Percentiles rank a stretch among this genome's conserved stretches.
Evolutionary conservation across 768 basidiomycete genomes (phyloP).

Genomic region (Chlorophyllum brunneum): DNA sequence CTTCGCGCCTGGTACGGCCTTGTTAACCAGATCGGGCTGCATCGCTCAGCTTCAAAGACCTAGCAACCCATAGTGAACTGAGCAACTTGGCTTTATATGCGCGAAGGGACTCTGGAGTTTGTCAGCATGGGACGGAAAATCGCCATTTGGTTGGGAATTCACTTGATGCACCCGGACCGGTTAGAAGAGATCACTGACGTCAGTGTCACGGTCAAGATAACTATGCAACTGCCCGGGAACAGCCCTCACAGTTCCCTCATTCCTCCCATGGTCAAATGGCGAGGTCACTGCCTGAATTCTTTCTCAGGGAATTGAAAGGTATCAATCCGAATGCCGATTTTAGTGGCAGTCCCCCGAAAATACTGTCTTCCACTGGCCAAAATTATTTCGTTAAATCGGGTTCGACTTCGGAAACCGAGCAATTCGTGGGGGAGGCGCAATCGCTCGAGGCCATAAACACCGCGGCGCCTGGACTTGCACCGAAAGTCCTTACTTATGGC

Average conservation of each 20-base stretch:
- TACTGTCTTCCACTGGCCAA: conserved; percentile 54
- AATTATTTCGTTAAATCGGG: conserved; percentile 66
- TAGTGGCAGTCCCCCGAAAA: conserved; percentile 37
- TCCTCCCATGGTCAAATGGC: background rate
- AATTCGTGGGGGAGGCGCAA: conserved; percentile 65
- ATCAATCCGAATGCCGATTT: conserved; percentile 53
- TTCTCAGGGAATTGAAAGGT: conserved; percentile 29
- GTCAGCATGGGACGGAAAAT: conserved; percentile 9
- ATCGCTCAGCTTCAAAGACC: conserved; percentile 3
- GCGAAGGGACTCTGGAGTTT: background rate
- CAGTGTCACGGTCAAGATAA: background rate
- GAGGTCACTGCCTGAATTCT: background rate
- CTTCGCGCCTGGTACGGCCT: conserved; percentile 41
- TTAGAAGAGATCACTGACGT: background rate
- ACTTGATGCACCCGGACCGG: background rate
- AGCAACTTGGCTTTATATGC: background rate
- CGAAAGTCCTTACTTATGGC: conserved; percentile 51
- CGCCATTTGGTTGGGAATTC: conserved; percentile 1
- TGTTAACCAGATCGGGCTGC: conserved; percentile 31
- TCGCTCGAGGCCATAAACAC: conserved; percentile 58
- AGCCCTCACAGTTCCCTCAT: background rate
- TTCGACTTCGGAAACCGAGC: conserved; percentile 47
- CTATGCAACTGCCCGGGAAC: no score
- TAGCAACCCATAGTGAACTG: background rate
- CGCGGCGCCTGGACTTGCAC: conserved; percentile 69